Evolutionary conservation across 208 protist species (phyloP), one percentile per base, ranked within the genome.

Genomic region (Leishmania lainsoni): DNA sequence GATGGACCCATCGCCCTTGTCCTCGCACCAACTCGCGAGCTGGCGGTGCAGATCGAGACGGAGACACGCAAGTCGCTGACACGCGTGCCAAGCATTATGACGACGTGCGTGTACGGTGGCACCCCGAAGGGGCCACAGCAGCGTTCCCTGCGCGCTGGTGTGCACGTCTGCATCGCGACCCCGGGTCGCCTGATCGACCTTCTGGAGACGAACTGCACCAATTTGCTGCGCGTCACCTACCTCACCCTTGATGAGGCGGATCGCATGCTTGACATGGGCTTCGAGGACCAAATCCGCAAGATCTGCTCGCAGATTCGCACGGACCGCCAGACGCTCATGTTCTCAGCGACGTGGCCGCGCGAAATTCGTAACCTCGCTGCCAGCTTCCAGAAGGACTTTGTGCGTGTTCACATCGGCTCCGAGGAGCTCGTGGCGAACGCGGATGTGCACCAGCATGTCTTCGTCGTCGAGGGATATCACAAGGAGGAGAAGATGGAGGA

Each of bases 191-290:
- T 99, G 17, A 96, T 98, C 69, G 99, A 99, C 85, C 92, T 98
- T 71, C 86, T 99, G 4, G 94, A 99, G 75, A 80, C 32, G 75
- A 76, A 78, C 83, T 94, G 95, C 78, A 86, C 99, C 2, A 98
- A 99, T 86, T 89, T 99, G 20, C 97, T 98, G 78, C 97, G 98
- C 70, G 98, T 99, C 85, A 99, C 96, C 74, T 99, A 99, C 87
- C 91, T 99, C 12, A 98, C 99, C 39, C 87, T 99, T 22, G 99
- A 99, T 83, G 99, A 99, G 88, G 98, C 98, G 10, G 98, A 99
- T 81, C 89, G 99, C 69, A 99, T 99, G 98, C 98, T 99, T 45
- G 99, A 99, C 84, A 98, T 99, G 94, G 99, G 99, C 45, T 99
- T 99, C 86, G 98, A 99, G 85, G 94, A 97, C 20, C 99, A 99